Conservation (phyloP, 192 early-diverging fungal species). For the Podila epigama region DNA sequence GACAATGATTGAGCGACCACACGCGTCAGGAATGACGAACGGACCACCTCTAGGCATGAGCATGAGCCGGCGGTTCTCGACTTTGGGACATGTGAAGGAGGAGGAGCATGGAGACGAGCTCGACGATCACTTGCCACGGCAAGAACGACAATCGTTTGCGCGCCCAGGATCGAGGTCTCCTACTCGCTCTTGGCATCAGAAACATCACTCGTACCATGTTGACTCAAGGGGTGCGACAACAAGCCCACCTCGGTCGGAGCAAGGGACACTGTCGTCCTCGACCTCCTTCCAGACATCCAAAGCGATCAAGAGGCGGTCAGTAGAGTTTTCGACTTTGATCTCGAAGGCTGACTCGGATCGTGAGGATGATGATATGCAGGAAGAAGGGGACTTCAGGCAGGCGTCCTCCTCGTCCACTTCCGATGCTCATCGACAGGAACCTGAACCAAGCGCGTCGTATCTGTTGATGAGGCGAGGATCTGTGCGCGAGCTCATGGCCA, state of each 20-base stretch:
- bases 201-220: constrained; percentile 40
- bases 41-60: background rate
- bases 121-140: background rate
- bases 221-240: constrained; percentile 11
- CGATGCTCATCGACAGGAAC: background rate
- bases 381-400: background rate
- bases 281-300: background rate
- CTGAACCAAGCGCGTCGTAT: constrained; percentile 19
- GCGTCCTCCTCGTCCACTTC: background rate
- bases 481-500: constrained; percentile 43
- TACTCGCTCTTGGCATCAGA: background rate
- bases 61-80: constrained; percentile 38
- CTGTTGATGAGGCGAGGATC: constrained; percentile 34
- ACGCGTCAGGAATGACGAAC: too few species aligned
- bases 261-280: background rate
- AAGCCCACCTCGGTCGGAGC: background rate
- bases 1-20: constrained; percentile 35
- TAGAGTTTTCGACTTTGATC: constrained; percentile 26
- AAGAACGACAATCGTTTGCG: background rate
- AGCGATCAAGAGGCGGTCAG: constrained; percentile 25
- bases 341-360: constrained; percentile 27
- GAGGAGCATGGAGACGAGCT: constrained; percentile 36
- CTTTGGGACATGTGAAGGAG: constrained; percentile 38
- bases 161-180: background rate
- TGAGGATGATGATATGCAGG: constrained; percentile 22